Evolutionary conservation across 192 early-diverging fungal genomes (phyloP).

Genomic region (Coemansia sp.): DNA sequence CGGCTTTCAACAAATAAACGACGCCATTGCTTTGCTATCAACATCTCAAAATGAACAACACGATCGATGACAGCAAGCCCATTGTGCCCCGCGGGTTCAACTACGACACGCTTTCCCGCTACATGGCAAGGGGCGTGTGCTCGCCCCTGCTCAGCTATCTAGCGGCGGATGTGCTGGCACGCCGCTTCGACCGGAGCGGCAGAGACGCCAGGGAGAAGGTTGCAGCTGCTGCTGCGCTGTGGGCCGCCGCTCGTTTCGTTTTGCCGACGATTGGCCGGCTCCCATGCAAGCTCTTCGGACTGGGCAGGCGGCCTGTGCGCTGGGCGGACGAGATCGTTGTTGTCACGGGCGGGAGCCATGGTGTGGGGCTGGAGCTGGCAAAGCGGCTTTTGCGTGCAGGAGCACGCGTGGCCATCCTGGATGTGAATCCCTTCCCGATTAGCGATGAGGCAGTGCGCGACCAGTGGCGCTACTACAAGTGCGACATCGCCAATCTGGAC

Average conservation of each 20-base stretch:
- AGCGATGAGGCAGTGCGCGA: constrained; percentile 14
- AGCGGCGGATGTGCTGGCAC: constrained; percentile 18
- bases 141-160: constrained; percentile 46
- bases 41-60: constrained; percentile 25
- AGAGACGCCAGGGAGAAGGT: constrained; percentile 20
- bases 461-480: constrained; percentile 39
- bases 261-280: constrained; percentile 25
- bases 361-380: constrained; percentile 37
- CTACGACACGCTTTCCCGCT: constrained; percentile 39
- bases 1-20: no score
- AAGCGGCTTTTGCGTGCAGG: constrained; percentile 37
- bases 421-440: constrained; percentile 35
- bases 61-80: constrained; percentile 48
- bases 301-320: constrained; percentile 11
- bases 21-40: no score
- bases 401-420: constrained; percentile 43
- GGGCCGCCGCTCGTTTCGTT: constrained; percentile 33
- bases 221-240: constrained; percentile 27
- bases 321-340: constrained; percentile 45
- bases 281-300: constrained; percentile 11
- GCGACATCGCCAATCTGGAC: constrained; percentile 37
- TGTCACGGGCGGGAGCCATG: constrained; percentile 50
- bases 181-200: constrained; percentile 1
- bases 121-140: constrained; percentile 22
- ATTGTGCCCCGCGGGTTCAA: constrained; percentile 50